These are phyloP conservation scores for Austroboletus novae-zelandiae DNA, from an alignment of 1,284 basidiomycete genomes.

Conservation along the genomic window DNA sequence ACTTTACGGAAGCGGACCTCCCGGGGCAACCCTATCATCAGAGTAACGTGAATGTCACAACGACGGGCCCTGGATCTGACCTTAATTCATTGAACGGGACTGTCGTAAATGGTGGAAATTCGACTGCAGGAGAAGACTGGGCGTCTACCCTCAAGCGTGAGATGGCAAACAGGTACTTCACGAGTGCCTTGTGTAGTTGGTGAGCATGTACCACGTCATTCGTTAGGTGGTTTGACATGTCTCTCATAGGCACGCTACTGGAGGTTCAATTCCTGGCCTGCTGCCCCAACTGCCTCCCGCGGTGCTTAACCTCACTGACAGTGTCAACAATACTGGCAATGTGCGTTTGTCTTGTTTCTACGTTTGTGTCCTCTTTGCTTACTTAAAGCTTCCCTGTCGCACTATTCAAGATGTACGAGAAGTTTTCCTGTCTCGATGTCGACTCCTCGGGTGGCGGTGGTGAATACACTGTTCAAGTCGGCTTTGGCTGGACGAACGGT, in stretches of 20 bases:
- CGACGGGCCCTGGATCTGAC: slow-evolving; percentile 54
- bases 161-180: slow-evolving; percentile 79
- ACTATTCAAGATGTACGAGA: slow-evolving; percentile 79
- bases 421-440: slow-evolving; percentile 74
- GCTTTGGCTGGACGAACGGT: slow-evolving; percentile 93
- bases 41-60: slow-evolving; percentile 48
- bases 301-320: slow-evolving; percentile 75
- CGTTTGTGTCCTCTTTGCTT: too few relatives aligned
- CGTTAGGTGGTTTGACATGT: slow-evolving; percentile 28
- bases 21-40: slow-evolving; percentile 49
- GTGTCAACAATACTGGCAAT: slow-evolving; percentile 66
- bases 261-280: slow-evolving; percentile 72
- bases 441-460: slow-evolving; percentile 85
- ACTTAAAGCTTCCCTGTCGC: background rate
- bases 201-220: slow-evolving; percentile 33
- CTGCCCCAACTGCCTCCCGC: slow-evolving; percentile 66
- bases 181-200: slow-evolving; percentile 88
- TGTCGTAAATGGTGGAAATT: slow-evolving; percentile 73
- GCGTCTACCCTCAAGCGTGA: slow-evolving; percentile 60
- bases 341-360: slow-evolving; percentile 39
- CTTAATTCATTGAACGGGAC: slow-evolving; percentile 45
- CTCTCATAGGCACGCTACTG: slow-evolving; percentile 60
- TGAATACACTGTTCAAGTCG: slow-evolving; percentile 80
- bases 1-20: slow-evolving; percentile 61
- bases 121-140: slow-evolving; percentile 67